phyloP scores from a whole-genome alignment of 75 land plant genomes.

The Gnetum montanum region DNA sequence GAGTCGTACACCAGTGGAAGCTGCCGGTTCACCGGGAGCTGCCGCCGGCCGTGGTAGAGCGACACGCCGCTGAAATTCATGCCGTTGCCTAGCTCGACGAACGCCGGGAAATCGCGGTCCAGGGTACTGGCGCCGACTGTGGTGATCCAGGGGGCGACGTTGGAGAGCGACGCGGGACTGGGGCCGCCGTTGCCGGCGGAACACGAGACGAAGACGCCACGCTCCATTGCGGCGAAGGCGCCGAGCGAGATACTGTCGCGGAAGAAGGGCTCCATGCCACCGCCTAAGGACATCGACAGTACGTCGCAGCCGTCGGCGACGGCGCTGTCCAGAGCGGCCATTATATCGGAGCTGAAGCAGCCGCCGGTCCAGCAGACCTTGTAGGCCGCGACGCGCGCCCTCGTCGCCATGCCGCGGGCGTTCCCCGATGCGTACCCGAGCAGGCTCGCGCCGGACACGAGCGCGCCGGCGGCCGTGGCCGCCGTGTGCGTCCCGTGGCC shows the following conservation, averaged over 20 bases:
- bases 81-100: constrained; percentile 55
- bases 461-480: constrained; percentile 24
- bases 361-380: constrained; percentile 82
- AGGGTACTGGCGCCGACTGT: constrained; percentile 68
- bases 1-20: constrained; percentile 48
- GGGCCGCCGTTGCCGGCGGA: constrained; percentile 78
- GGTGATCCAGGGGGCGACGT: constrained; percentile 77
- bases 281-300: constrained; percentile 58
- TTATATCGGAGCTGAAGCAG: constrained; percentile 75
- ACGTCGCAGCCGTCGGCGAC: constrained; percentile 56
- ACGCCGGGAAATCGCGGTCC: constrained; percentile 71
- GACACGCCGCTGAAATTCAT: constrained; percentile 43
- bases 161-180: constrained; percentile 30
- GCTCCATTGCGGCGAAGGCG: constrained; percentile 45
- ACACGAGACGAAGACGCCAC: constrained; percentile 50
- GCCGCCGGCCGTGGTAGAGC: constrained; percentile 48
- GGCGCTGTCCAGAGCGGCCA: constrained; percentile 59
- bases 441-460: constrained; percentile 40
- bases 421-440: constrained; percentile 54
- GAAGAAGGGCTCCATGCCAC: constrained; percentile 35
- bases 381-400: constrained; percentile 67
- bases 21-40: constrained; percentile 14
- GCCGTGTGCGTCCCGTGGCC: constrained; percentile 86
- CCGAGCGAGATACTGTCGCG: constrained; percentile 47
- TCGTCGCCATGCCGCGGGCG: constrained; percentile 70